Conservation (phyloP, 1,139 yeast species). For the Protomyces inundatus region DNA sequence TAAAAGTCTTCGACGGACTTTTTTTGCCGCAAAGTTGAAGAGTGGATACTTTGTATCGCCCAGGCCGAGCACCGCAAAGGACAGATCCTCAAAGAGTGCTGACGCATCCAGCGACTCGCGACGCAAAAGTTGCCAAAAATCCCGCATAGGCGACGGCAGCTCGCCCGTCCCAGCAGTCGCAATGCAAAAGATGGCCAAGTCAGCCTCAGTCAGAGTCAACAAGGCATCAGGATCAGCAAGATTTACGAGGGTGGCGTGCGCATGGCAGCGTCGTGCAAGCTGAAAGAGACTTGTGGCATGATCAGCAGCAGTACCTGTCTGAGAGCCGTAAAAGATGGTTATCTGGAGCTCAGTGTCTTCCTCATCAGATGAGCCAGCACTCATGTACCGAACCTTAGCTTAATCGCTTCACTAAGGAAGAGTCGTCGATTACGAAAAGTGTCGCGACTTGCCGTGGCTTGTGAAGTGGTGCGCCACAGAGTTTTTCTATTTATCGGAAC, state of each 20-base stretch:
- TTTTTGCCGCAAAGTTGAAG: conserved; percentile 71
- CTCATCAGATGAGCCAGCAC: too few species aligned
- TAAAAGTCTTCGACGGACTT: conserved; percentile 66
- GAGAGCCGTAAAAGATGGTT: conserved; percentile 71
- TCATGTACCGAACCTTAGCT: too few species aligned
- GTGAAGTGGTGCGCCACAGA: too few species aligned
- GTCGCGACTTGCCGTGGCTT: too few species aligned
- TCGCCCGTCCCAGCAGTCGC: conserved; percentile 97
- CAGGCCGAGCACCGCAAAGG: conserved; percentile 72
- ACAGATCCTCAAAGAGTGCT: conserved; percentile 53
- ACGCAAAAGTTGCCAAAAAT: conserved; percentile 68
- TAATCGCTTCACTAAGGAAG: too few species aligned
- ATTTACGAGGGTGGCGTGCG: conserved; percentile 49
- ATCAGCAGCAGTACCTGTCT: conserved; percentile 89
- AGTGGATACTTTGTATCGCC: conserved; percentile 94
- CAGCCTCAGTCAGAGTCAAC: conserved; percentile 46
- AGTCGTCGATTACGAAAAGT: too few species aligned
- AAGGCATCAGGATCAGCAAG: conserved; percentile 62
- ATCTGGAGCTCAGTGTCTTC: neutral
- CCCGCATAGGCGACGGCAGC: conserved; percentile 66
- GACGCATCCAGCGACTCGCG: conserved; percentile 58
- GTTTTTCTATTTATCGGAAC: too few species aligned
- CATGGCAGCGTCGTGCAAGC: conserved; percentile 50
- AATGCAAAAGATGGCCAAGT: conserved; percentile 59
- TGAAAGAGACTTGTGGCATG: conserved; percentile 63